phyloP scores from a whole-genome alignment of 1,139 yeast species.

The Yamadazyma atmosphaerica region DNA sequence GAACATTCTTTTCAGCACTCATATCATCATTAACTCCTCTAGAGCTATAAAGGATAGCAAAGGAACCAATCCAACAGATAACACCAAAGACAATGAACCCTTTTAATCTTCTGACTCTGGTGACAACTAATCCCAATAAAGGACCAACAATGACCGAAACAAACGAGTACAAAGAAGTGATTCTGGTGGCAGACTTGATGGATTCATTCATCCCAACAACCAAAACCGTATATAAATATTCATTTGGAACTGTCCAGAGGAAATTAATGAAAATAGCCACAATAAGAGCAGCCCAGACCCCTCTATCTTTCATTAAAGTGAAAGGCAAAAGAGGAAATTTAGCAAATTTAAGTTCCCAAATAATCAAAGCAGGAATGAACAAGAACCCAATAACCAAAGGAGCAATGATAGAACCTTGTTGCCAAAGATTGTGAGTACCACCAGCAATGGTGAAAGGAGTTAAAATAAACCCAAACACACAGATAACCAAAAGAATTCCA shows the following conservation, averaged over 20 bases:
- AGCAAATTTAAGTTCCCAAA: constrained; percentile 57
- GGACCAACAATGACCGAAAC: constrained; percentile 66
- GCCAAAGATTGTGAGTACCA: constrained; percentile 53
- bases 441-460: constrained; percentile 57
- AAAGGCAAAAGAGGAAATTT: constrained; percentile 60
- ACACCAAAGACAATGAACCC: constrained; percentile 61
- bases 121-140: constrained; percentile 55
- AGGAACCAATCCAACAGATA: constrained; percentile 52
- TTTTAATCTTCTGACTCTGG: constrained; percentile 53
- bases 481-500: constrained; percentile 52
- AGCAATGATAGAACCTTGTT: constrained; percentile 51
- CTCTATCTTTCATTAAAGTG: constrained; percentile 59
- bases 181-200: constrained; percentile 62
- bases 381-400: constrained; percentile 66
- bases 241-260: constrained; percentile 69
- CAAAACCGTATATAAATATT: constrained; percentile 63
- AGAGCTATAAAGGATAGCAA: constrained; percentile 58
- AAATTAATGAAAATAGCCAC: constrained; percentile 58
- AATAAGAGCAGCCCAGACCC: constrained; percentile 51
- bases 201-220: constrained; percentile 62
- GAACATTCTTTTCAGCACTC: constrained; percentile 24
- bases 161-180: constrained; percentile 61
- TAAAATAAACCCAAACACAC: constrained; percentile 59
- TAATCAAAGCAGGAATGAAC: constrained; percentile 51
- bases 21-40: constrained; percentile 53